phyloP scores from a whole-genome alignment of 2,329 filamentous ascomycete species.

The Alternaria burnsii region DNA sequence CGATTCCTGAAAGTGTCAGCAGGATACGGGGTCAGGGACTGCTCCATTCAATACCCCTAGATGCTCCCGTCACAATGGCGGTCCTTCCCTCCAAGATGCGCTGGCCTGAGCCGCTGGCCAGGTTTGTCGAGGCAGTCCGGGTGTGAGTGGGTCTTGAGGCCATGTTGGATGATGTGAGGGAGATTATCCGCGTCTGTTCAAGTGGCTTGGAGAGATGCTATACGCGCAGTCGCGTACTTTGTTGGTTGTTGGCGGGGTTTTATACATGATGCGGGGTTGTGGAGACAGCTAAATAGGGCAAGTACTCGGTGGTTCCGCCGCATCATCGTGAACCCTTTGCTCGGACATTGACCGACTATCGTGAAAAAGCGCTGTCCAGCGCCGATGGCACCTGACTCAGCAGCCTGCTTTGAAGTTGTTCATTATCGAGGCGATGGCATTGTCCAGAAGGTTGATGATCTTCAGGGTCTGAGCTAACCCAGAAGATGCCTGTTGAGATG shows the following conservation, averaged over 20 bases:
- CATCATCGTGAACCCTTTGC: slow-evolving; percentile 3
- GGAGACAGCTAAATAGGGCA: slow-evolving; percentile 25
- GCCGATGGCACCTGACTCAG: not conserved
- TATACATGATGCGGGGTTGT: slow-evolving; percentile 27
- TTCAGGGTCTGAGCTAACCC: slow-evolving; percentile 17
- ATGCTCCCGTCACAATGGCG: slow-evolving; percentile 80
- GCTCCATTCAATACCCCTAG: slow-evolving; percentile 66
- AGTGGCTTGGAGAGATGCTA: not conserved
- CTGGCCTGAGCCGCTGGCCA: slow-evolving; percentile 38
- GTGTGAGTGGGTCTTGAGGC: slow-evolving; percentile 46
- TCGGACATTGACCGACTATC: slow-evolving; percentile 13
- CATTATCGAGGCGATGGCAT: not conserved
- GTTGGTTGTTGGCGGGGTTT: slow-evolving; percentile 31
- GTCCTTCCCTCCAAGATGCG: slow-evolving; percentile 72
- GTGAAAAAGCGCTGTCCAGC: not conserved
- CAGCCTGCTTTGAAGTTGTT: not conserved
- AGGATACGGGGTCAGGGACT: not conserved
- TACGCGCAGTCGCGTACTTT: not conserved
- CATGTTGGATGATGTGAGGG: slow-evolving; percentile 37
- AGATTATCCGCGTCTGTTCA: slow-evolving; percentile 6
- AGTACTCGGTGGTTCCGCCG: slow-evolving; percentile 29
- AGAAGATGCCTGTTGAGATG: slow-evolving; percentile 7
- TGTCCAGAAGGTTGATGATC: slow-evolving; percentile 10
- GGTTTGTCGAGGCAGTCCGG: slow-evolving; percentile 53
- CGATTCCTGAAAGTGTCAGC: slow-evolving; percentile 68